Evolutionary conservation across 2,329 filamentous ascomycete species (phyloP).

Genomic region (Sporothrix pseudoabietina): DNA sequence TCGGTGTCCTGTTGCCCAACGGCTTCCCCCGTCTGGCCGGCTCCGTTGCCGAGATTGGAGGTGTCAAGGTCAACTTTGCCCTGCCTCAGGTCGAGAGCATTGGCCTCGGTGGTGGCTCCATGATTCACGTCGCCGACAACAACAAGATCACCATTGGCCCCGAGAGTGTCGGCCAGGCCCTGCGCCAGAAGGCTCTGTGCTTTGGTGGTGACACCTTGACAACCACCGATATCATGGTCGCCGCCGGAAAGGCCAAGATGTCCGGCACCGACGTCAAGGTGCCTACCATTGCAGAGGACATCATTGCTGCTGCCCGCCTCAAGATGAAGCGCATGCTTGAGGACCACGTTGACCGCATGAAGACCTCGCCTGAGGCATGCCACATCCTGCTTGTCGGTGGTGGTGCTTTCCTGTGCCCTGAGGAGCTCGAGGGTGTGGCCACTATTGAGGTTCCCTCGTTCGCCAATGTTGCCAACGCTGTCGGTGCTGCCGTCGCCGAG

Average conservation of each 20-base stretch:
- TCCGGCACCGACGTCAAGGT: slow-evolving; percentile 35
- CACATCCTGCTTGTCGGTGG: slow-evolving; percentile 65
- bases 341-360: slow-evolving; percentile 61
- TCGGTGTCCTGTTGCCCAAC: slow-evolving; percentile 61
- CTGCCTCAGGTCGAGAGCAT: slow-evolving; percentile 62
- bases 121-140: slow-evolving; percentile 47
- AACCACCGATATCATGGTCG: slow-evolving; percentile 58
- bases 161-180: slow-evolving; percentile 43
- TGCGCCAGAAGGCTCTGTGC: slow-evolving; percentile 56
- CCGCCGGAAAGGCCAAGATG: slow-evolving; percentile 34
- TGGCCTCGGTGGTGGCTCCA: slow-evolving; percentile 60
- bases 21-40: slow-evolving; percentile 66
- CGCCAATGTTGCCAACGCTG: slow-evolving; percentile 64
- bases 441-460: slow-evolving; percentile 58
- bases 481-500: slow-evolving; percentile 63
- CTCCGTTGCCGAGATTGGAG: slow-evolving; percentile 63
- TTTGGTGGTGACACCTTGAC: slow-evolving; percentile 62
- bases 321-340: slow-evolving; percentile 57
- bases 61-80: slow-evolving; percentile 63
- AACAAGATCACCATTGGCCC: slow-evolving; percentile 48
- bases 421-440: slow-evolving; percentile 57
- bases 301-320: slow-evolving; percentile 42
- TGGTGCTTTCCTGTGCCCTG: slow-evolving; percentile 60
- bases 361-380: slow-evolving; percentile 60
- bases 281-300: slow-evolving; percentile 36